phyloP scores from a whole-genome alignment of 2,329 filamentous ascomycete genomes.

The Trichoderma sp. region DNA sequence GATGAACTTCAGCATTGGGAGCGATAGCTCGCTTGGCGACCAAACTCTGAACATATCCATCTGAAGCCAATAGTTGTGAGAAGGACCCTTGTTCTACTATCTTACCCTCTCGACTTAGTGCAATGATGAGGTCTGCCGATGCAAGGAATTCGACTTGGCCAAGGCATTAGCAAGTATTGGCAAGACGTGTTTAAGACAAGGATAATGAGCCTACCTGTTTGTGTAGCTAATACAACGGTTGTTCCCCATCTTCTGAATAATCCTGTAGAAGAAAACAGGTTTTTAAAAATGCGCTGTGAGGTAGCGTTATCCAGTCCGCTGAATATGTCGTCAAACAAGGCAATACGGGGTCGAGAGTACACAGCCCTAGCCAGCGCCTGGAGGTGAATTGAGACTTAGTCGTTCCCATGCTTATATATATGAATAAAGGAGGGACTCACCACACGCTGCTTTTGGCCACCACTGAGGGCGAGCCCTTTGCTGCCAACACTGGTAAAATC shows the following conservation, averaged over 20 bases:
- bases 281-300: conserved; percentile 34
- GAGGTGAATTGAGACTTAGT: neutral
- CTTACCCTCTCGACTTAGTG: neutral
- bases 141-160: conserved; percentile 2
- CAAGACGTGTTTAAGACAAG: neutral
- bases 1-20: neutral
- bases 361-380: conserved; percentile 42
- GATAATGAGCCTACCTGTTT: conserved; percentile 28
- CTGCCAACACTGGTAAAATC: conserved; percentile 46
- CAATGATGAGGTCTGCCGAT: conserved; percentile 14
- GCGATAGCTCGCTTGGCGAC: neutral
- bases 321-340: conserved; percentile 43
- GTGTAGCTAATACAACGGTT: conserved; percentile 42
- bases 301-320: conserved; percentile 42
- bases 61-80: neutral
- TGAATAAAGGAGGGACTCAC: conserved; percentile 27
- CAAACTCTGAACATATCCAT: neutral
- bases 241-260: conserved; percentile 33
- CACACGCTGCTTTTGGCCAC: conserved; percentile 49
- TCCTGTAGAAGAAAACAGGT: conserved; percentile 32
- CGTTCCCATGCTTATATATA: neutral
- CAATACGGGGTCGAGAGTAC: conserved; percentile 36
- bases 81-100: neutral
- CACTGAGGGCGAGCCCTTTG: conserved; percentile 48
- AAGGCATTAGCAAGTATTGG: neutral